Evolutionary conservation across 1,139 yeast species (phyloP), one percentile per base, ranked within the genome.

Genomic region (Taphrina communis): DNA sequence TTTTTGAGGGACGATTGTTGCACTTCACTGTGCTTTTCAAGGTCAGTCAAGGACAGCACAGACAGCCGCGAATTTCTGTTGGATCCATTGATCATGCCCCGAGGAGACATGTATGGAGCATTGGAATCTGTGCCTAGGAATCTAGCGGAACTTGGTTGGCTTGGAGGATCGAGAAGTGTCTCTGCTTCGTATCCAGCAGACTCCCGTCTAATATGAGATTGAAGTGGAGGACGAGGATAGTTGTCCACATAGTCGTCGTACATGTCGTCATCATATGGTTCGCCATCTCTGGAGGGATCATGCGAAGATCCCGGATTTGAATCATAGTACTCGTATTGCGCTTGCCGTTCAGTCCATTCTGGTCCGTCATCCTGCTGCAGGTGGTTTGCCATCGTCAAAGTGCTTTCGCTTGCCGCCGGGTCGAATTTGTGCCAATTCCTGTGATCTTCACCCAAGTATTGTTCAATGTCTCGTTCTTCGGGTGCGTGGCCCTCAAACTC

Each of bases 1-100:
- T 59, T 51, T n/a, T 51, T 60, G 11, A 66, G 21, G 11, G 69
- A 50, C n/a, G 62, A 66, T 17, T 61, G 65, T 36, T 61, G 61
- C 7, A 50, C 56, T 8, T 39, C 67, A 53, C 62, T 61, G 12
- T 58, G 36, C 21, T 58, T 58, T 44, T 58, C 62, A 7, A 58
- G 62, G 17, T 58, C 62, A 19, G 62, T 58, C 42, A 58, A 42
- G 14, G 62, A 58, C 9, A 58, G 25, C 9, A 58, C 62, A 17
- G 62, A 58, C 11, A 58, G 62, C 11, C 62, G 62, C 25, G 62
- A 58, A 25, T 53, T 53, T 36, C 58, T 53, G 58, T 53, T 53
- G 6, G 58, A 53, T 9, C 58, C 58, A 44, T 39, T 31, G 35
- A 36, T 14, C n/a, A 31, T 44, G 36, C 60, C 60, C 12, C 50